A percentile compares a stretch with the other conserved stretches of the same genome.
These are phyloP conservation scores for Aphanoascus verrucosus DNA, from an alignment of 2,329 filamentous ascomycete species.

Conservation along the genomic window DNA sequence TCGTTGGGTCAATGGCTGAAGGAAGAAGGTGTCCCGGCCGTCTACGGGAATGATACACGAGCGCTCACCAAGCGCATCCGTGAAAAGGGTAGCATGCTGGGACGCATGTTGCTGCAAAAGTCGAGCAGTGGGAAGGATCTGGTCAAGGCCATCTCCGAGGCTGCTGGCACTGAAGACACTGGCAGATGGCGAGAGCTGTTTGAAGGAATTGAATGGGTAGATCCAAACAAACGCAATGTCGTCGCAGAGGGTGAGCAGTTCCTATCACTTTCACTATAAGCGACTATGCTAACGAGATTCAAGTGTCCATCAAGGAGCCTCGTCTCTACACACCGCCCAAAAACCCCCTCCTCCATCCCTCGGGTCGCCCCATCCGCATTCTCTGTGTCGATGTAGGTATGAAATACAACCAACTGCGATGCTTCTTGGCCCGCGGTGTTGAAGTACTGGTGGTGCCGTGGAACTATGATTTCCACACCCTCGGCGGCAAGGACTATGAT, in stretches of 20 bases:
- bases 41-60: constrained; percentile 90
- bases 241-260: constrained; percentile 75
- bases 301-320: constrained; percentile 79
- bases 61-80: constrained; percentile 89
- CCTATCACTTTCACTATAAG: neutral
- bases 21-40: constrained; percentile 85
- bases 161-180: constrained; percentile 30
- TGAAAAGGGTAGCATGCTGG: constrained; percentile 91
- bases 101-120: constrained; percentile 70
- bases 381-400: constrained; percentile 93
- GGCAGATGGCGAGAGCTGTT: constrained; percentile 51
- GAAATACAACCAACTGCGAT: constrained; percentile 96
- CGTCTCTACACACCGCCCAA: constrained; percentile 69
- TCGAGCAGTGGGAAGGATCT: constrained; percentile 24
- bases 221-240: constrained; percentile 87
- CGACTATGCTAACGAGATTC: neutral
- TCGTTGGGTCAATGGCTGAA: constrained; percentile 93
- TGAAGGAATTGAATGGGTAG: constrained; percentile 73
- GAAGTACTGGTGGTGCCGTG: constrained; percentile 92
- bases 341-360: constrained; percentile 66
- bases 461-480: constrained; percentile 78
- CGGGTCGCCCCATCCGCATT: constrained; percentile 74
- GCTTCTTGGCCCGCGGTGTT: constrained; percentile 79
- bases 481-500: constrained; percentile 76
- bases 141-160: constrained; percentile 23